Conservation (phyloP, 192 early-diverging fungal species). For the Backusella luteola region DNA sequence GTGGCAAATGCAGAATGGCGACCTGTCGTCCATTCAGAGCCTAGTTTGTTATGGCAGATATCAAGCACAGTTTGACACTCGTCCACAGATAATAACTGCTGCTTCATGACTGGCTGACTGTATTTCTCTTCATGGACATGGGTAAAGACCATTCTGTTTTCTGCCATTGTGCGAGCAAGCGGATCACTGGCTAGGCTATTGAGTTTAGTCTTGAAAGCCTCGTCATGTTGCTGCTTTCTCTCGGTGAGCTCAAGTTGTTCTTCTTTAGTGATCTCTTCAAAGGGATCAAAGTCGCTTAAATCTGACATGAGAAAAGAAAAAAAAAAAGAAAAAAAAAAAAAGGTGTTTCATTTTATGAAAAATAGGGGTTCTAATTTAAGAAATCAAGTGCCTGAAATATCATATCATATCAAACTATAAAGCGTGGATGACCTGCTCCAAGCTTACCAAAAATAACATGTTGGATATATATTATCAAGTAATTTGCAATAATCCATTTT, state of each 20-base stretch:
- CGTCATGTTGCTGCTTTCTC: conserved; percentile 2
- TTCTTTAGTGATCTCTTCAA: conserved; percentile 37
- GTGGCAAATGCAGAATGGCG: conserved; percentile 57
- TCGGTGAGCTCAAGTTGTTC: conserved; percentile 16
- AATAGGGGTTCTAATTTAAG: neutral
- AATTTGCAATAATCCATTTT: too few relatives aligned
- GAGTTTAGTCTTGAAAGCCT: neutral
- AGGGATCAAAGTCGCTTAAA: conserved; percentile 33
- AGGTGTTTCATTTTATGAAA: neutral
- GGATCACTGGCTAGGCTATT: conserved; percentile 32
- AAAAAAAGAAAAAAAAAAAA: too few relatives aligned
- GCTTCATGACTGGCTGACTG: neutral
- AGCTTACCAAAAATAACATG: too few relatives aligned
- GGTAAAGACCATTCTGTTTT: conserved; percentile 22
- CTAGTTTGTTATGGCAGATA: neutral
- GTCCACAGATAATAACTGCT: neutral
- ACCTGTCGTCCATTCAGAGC: conserved; percentile 36
- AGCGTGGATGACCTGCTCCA: too few relatives aligned
- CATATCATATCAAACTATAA: too few relatives aligned
- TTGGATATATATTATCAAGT: too few relatives aligned
- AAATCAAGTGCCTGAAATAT: neutral
- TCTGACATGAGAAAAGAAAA: neutral
- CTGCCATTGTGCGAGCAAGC: neutral
- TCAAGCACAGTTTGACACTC: conserved; percentile 37
- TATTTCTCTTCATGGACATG: conserved; percentile 12